phyloP scores from a whole-genome alignment of 352 stramenopile genomes.

The Globisporangium lucens region DNA sequence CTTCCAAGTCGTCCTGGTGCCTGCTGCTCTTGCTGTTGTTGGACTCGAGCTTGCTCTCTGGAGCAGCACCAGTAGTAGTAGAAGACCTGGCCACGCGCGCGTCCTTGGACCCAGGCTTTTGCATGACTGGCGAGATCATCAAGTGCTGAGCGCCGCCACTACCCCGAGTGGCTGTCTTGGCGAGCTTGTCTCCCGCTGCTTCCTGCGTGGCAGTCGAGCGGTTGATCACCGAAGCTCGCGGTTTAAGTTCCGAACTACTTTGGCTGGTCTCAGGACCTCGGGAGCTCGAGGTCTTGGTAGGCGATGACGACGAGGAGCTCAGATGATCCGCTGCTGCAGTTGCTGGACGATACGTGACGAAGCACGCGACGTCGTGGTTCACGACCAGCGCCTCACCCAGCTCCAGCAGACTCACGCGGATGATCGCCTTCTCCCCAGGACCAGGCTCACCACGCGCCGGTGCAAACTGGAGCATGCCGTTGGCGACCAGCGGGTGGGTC shows the following conservation, averaged over 20 bases:
- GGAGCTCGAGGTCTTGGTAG: not conserved
- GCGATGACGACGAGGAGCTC: not conserved
- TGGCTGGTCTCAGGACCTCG: not conserved
- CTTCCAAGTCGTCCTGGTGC: not conserved
- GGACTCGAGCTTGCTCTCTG: not conserved
- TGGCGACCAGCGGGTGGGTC: constrained; percentile 47
- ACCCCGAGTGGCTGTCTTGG: not conserved
- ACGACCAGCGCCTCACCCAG: constrained; percentile 46
- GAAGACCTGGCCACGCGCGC: not conserved
- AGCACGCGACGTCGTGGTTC: constrained; percentile 66
- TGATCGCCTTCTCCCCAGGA: constrained; percentile 43
- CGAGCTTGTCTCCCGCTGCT: constrained; percentile 32
- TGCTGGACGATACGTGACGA: constrained; percentile 28
- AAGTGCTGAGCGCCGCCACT: not conserved
- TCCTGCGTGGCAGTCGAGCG: constrained; percentile 62
- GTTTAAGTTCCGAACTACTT: constrained; percentile 6
- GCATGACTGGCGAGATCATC: not conserved
- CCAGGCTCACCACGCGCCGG: constrained; percentile 47
- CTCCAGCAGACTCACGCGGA: constrained; percentile 49
- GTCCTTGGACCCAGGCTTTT: constrained; percentile 8
- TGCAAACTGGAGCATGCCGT: constrained; percentile 43
- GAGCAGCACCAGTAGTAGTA: not conserved
- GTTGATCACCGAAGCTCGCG: constrained; percentile 49
- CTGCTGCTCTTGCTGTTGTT: constrained; percentile 16
- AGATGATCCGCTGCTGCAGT: not conserved